Percentiles rank a stretch among this genome's conserved stretches.
These are phyloP conservation scores for Alternaria brassicae DNA, from an alignment of 2,329 filamentous ascomycete species.

Conservation along the genomic window DNA sequence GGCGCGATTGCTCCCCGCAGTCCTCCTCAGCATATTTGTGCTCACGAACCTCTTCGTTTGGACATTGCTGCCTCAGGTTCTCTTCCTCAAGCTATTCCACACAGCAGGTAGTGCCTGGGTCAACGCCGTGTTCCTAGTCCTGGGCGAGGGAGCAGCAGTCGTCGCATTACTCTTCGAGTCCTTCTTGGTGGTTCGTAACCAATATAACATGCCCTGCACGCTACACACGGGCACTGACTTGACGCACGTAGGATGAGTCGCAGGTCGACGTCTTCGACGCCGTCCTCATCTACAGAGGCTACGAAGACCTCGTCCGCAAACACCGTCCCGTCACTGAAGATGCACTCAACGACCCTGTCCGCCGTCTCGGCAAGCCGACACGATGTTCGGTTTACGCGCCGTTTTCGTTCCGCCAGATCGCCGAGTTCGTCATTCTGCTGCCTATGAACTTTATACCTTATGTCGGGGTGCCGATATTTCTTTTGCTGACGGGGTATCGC, in stretches of 20 bases:
- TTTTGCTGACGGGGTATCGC: constrained; percentile 85
- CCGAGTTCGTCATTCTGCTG: constrained; percentile 73
- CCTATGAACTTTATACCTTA: constrained; percentile 87
- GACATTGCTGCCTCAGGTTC: constrained; percentile 86
- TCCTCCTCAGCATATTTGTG: constrained; percentile 81
- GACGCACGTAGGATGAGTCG: constrained; percentile 64
- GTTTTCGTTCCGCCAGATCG: constrained; percentile 88
- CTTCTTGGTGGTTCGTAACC: constrained; percentile 53
- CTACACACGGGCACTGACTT: not conserved
- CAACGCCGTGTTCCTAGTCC: constrained; percentile 83
- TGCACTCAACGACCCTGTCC: constrained; percentile 71
- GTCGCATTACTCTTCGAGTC: constrained; percentile 64
- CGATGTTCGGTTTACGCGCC: constrained; percentile 80
- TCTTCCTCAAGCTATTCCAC: constrained; percentile 89
- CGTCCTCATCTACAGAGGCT: constrained; percentile 77
- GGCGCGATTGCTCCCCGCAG: constrained; percentile 78
- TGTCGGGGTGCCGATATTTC: constrained; percentile 82
- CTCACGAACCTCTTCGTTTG: constrained; percentile 88
- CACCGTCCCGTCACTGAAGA: constrained; percentile 69
- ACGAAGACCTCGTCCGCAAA: constrained; percentile 61
- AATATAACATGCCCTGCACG: not conserved
- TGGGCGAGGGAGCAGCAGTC: constrained; percentile 70
- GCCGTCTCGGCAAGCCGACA: constrained; percentile 82
- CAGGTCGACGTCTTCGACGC: constrained; percentile 78
- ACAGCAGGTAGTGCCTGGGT: constrained; percentile 81